Evolutionary conservation across 1,284 basidiomycete genomes (phyloP).

Genomic region (Sporisorium graminicola): DNA sequence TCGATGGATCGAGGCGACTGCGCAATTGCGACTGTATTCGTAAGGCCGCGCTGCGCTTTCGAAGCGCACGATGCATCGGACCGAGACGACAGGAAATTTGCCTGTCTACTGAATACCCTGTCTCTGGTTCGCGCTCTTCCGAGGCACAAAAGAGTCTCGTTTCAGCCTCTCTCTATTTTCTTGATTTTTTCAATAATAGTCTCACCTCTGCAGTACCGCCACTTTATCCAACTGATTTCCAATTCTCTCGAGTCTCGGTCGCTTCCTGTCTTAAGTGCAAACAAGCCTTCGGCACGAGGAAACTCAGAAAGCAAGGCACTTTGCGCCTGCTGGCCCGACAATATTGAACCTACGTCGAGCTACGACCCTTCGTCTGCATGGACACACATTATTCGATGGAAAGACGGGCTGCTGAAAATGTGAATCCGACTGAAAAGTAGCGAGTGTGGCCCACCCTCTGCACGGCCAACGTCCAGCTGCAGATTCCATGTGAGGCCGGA

Average conservation of each 20-base stretch:
- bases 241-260: too few species aligned
- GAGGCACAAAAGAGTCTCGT: background rate
- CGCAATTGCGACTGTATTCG: background rate
- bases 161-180: background rate
- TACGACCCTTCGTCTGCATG: too few species aligned
- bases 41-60: background rate
- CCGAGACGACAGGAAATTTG: background rate
- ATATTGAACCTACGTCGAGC: too few species aligned
- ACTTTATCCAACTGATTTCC: background rate
- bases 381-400: background rate
- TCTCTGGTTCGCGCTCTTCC: background rate
- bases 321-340: too few species aligned
- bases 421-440: too few species aligned
- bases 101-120: background rate
- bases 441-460: too few species aligned
- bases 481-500: background rate
- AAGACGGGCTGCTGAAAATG: too few species aligned
- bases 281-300: background rate
- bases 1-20: too few species aligned
- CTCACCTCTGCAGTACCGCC: too few species aligned
- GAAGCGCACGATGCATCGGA: background rate
- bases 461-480: too few species aligned
- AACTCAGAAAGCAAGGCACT: too few species aligned
- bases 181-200: too few species aligned
- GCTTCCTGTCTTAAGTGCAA: background rate